phyloP scores from a whole-genome alignment of 805 yeast species.

The Suhomyces tanzawaensis region DNA sequence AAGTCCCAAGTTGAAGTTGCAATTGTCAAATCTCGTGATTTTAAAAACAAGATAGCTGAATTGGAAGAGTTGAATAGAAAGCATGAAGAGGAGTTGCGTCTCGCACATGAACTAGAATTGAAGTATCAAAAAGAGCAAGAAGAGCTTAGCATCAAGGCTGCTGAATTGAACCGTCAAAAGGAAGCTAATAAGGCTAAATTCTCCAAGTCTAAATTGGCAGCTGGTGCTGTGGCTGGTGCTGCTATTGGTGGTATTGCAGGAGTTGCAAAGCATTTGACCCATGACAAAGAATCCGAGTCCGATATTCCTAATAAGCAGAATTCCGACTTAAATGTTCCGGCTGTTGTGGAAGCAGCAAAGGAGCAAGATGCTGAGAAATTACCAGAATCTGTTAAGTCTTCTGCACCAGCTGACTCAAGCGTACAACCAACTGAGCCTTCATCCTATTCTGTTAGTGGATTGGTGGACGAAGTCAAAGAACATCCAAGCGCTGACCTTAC shows the following conservation, averaged over 20 bases:
- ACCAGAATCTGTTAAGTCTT: neutral
- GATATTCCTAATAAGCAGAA: too few relatives aligned
- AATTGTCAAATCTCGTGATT: constrained; percentile 47
- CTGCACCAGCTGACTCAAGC: neutral
- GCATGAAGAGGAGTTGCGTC: constrained; percentile 23
- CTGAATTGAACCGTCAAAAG: neutral
- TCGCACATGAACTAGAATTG: constrained; percentile 10
- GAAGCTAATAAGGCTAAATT: constrained; percentile 1
- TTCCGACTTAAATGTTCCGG: too few relatives aligned
- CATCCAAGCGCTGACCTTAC: constrained; percentile 26
- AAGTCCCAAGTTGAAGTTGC: constrained; percentile 67
- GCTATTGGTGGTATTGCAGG: constrained; percentile 9
- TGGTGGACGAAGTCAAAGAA: constrained; percentile 27
- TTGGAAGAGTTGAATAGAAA: constrained; percentile 20
- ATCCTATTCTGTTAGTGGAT: constrained; percentile 4
- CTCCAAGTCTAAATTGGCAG: constrained; percentile 4
- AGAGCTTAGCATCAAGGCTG: constrained; percentile 4
- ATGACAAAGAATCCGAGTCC: too few relatives aligned
- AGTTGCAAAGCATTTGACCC: neutral
- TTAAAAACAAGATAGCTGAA: constrained; percentile 28
- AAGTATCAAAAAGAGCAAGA: constrained; percentile 6
- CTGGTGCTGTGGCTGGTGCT: constrained; percentile 12
- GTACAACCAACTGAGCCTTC: too few relatives aligned
- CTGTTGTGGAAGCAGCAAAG: neutral
- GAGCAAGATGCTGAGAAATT: neutral